phyloP scores from a whole-genome alignment of 495 filamentous ascomycete species.

The Podospora pseudocomata region DNA sequence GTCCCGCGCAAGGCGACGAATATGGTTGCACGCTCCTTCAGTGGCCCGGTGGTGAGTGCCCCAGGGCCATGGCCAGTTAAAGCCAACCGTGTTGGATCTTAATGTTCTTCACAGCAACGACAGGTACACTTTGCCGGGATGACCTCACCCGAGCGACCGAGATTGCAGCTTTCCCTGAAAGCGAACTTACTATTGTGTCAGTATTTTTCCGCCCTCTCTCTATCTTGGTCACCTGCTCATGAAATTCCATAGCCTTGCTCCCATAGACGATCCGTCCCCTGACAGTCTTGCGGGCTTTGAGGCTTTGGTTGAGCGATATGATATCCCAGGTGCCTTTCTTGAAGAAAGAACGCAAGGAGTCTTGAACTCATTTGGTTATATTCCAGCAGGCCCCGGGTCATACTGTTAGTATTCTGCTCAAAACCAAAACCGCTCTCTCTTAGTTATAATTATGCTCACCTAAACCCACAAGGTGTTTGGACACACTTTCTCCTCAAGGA shows the following conservation, averaged over 20 bases:
- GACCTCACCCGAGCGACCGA: background rate
- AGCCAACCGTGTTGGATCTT: background rate
- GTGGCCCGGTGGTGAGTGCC: background rate
- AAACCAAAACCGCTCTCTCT: too few relatives aligned
- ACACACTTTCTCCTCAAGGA: conserved; percentile 3
- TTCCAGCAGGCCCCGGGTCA: background rate
- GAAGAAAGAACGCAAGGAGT: background rate
- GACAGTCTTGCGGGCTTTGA: background rate
- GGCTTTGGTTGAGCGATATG: conserved; percentile 1
- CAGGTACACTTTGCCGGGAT: background rate
- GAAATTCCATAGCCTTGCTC: background rate
- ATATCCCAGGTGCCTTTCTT: background rate
- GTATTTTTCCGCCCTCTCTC: background rate
- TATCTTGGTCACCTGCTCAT: background rate
- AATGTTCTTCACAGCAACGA: background rate
- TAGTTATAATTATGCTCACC: background rate
- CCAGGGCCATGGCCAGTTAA: background rate
- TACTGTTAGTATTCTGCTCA: background rate
- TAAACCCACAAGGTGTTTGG: background rate
- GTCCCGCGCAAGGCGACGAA: background rate
- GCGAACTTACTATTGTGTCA: background rate
- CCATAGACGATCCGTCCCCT: background rate
- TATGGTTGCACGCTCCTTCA: background rate
- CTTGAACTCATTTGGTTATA: background rate
- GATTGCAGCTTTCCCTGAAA: background rate